Base-by-base conservation (phyloP, 225 moss, liverwort and hornwort genomes). In the Climacium dendroides region DNA sequence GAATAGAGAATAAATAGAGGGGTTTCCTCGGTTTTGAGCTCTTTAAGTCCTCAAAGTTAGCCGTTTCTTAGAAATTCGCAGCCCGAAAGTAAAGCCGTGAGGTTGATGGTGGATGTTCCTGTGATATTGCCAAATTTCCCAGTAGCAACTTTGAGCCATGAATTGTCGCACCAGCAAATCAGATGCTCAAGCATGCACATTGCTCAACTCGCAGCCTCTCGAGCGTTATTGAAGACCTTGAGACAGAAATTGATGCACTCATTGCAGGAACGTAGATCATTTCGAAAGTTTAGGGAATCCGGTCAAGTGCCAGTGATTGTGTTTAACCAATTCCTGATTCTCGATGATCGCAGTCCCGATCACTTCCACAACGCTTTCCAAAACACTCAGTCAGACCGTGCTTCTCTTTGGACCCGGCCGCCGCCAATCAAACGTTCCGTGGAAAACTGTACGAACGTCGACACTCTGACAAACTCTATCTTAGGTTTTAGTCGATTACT, bases 401-500 rank as follows among this genome's bases (percentile, higher is more conserved):
- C 71, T 69, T 84, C 84, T 63, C 57, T 47, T 57, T 47, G 29
- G 52, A 78, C 65, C 50, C 19, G 69, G 52, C 83, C 67, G 73
- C 30, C n/a, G 54, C 47, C 78, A 83, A 81, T 82, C 87, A 59
- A 78, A 73, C 41, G 55, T 63, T 69, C 43, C 19, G 35, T 67
- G 79, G 53, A 79, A 83, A 81, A 67, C 65, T 54, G 83, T 80
- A 90, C 86, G 83, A 69, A 79, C 53, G 30, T 87, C 65, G 79
- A 73, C 67, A 72, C 85, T 78, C 82, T 25, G 76, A 55, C 69
- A 55, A 82, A 82, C 48, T 67, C 70, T 70, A 47, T 67, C 80
- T 45, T 87, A 87, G 88, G 88, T 90, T 86, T 88, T 78, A 75
- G 53, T 65, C 86, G 39, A 57, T 62, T 80, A 18, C 87, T 81